Conservation (phyloP, 2,329 filamentous ascomycete species). For the Diaporthe citri region DNA sequence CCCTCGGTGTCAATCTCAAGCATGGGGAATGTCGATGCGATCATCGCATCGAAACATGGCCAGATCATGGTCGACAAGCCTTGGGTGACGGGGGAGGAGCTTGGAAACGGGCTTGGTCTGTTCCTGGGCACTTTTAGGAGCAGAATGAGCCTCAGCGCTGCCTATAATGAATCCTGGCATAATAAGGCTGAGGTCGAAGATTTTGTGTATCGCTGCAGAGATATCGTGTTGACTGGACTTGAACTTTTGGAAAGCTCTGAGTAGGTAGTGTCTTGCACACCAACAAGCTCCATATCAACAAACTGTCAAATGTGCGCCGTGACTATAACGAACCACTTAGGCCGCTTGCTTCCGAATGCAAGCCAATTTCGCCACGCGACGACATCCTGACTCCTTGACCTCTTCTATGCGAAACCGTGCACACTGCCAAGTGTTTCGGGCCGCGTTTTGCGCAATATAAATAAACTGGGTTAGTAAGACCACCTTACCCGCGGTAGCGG, state of each 20-base stretch:
- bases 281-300: no score
- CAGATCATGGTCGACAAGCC: background rate
- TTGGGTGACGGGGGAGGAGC: conserved; percentile 2
- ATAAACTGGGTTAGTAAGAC: background rate
- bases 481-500: background rate
- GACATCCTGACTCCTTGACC: background rate
- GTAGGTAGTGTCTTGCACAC: background rate
- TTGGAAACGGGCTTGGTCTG: background rate
- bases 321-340: no score
- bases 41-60: background rate
- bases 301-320: background rate
- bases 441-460: conserved; percentile 10
- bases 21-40: background rate
- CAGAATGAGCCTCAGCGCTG: background rate
- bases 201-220: background rate
- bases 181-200: background rate
- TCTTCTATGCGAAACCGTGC: conserved; percentile 7
- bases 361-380: background rate
- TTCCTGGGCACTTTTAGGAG: background rate
- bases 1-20: background rate
- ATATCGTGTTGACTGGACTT: background rate
- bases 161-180: background rate
- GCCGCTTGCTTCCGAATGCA: background rate
- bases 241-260: background rate
- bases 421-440: conserved; percentile 10